A percentile compares a stretch with the other conserved stretches of the same genome.
phyloP scores from a whole-genome alignment of 2,329 filamentous ascomycete genomes.

The Neoscytalidium dimidiatum region DNA sequence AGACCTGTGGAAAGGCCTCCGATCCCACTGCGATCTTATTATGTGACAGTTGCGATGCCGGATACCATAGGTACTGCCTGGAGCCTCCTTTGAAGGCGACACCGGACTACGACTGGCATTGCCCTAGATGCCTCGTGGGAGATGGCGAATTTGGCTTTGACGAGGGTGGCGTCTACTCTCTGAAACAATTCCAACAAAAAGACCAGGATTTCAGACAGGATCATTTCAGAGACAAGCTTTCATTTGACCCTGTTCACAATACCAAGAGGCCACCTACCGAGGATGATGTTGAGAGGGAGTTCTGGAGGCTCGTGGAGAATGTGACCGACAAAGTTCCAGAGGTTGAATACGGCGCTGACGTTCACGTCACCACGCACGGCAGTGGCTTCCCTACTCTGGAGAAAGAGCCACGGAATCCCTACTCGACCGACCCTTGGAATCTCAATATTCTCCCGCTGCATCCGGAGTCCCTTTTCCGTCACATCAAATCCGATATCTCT shows the following conservation, averaged over 20 bases:
- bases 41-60: conserved; percentile 90
- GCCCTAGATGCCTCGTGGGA: conserved; percentile 89
- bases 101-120: conserved; percentile 92
- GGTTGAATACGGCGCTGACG: conserved; percentile 97
- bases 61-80: conserved; percentile 84
- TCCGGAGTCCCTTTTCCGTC: conserved; percentile 87
- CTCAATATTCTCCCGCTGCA: conserved; percentile 89
- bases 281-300: conserved; percentile 93
- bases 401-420: conserved; percentile 81
- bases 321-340: conserved; percentile 87
- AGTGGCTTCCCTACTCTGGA: conserved; percentile 96
- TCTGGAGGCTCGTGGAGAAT: conserved; percentile 93
- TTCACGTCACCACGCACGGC: conserved; percentile 96
- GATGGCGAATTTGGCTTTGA: conserved; percentile 98
- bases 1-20: conserved; percentile 80
- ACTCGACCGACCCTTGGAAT: conserved; percentile 93
- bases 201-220: conserved; percentile 92
- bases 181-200: conserved; percentile 95
- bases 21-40: conserved; percentile 70
- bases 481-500: conserved; percentile 97
- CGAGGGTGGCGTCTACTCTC: conserved; percentile 91
- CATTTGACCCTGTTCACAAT: conserved; percentile 80
- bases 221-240: conserved; percentile 90
- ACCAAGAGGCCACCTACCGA: conserved; percentile 81
- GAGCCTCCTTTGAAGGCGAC: conserved; percentile 79